Percentiles rank a stretch among this genome's conserved stretches.
These are phyloP conservation scores for Cyberlindnera maclurae DNA, from an alignment of 805 yeast species.

Conservation along the genomic window DNA sequence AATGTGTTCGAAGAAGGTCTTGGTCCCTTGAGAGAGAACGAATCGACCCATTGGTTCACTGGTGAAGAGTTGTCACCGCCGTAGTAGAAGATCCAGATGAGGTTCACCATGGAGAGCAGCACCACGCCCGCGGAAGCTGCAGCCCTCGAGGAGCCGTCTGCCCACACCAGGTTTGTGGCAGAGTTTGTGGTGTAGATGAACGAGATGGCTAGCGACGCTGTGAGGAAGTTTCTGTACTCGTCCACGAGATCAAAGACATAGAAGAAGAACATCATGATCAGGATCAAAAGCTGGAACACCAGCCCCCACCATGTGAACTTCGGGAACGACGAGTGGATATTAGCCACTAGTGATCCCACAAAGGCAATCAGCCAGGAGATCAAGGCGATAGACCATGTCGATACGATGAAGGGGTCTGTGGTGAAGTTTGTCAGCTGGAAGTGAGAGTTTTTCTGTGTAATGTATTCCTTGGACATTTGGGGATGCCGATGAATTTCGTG, in stretches of 20 bases:
- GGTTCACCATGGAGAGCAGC: constrained; percentile 69
- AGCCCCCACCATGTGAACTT: constrained; percentile 96
- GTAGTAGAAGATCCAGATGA: constrained; percentile 81
- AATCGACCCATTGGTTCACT: constrained; percentile 75
- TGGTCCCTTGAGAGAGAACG: constrained; percentile 56
- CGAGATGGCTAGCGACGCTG: constrained; percentile 49
- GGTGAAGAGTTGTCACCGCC: constrained; percentile 92
- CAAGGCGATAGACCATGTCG: constrained; percentile 66
- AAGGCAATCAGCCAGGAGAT: constrained; percentile 85
- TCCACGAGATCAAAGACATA: constrained; percentile 61
- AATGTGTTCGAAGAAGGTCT: constrained; percentile 28
- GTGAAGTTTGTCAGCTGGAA: constrained; percentile 36
- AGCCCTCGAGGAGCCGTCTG: constrained; percentile 53
- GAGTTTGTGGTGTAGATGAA: constrained; percentile 81
- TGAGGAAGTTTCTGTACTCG: constrained; percentile 48
- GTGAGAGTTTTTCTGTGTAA: not conserved
- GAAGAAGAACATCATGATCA: constrained; percentile 41
- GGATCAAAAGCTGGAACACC: constrained; percentile 63
- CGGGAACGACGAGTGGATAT: constrained; percentile 46
- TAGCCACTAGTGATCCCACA: constrained; percentile 72
- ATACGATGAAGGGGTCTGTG: constrained; percentile 83
- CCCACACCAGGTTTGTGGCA: constrained; percentile 72
- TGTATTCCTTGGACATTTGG: not conserved
- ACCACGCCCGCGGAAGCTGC: constrained; percentile 94
- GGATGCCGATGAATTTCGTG: no score